Percentiles rank a stretch among this genome's conserved stretches.
These are phyloP conservation scores for Cadophora luteo-olivacea DNA, from an alignment of 2,329 filamentous ascomycete genomes.

Conservation along the genomic window DNA sequence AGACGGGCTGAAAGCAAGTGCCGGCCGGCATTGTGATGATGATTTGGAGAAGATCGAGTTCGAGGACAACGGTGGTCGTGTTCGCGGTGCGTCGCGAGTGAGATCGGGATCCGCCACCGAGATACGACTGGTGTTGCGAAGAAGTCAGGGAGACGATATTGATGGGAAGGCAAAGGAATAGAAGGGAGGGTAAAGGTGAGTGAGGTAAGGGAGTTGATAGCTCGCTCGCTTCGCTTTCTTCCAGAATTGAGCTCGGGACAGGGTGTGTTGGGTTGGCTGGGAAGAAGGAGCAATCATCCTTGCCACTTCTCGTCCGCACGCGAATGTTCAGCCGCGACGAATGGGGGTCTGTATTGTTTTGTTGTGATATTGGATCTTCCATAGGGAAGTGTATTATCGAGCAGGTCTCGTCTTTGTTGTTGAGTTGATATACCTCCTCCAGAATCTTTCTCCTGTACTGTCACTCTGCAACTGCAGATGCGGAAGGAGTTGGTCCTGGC, in stretches of 20 bases:
- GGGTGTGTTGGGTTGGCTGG: neutral
- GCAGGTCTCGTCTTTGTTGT: neutral
- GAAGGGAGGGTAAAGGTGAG: neutral
- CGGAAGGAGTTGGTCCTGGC: neutral
- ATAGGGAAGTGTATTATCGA: neutral
- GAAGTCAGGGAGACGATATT: neutral
- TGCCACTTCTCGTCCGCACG: neutral
- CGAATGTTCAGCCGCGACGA: neutral
- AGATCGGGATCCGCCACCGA: neutral
- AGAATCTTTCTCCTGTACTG: neutral
- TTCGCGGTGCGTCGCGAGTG: neutral
- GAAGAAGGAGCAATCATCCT: slow-evolving; percentile 6
- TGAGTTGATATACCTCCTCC: neutral
- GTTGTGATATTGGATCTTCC: neutral
- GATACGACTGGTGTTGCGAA: neutral
- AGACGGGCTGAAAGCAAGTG: neutral
- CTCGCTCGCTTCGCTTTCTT: slow-evolving; percentile 10
- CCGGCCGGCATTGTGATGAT: neutral
- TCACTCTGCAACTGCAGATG: neutral
- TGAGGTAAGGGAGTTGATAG: neutral
- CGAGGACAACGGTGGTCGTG: neutral
- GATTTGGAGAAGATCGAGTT: neutral
- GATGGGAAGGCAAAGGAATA: neutral
- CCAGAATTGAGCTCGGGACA: neutral
- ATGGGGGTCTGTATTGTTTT: no score